Evolutionary conservation across 352 stramenopile genomes (phyloP), one percentile per base, ranked within the genome.

Genomic region (Pythium pyrilobum): DNA sequence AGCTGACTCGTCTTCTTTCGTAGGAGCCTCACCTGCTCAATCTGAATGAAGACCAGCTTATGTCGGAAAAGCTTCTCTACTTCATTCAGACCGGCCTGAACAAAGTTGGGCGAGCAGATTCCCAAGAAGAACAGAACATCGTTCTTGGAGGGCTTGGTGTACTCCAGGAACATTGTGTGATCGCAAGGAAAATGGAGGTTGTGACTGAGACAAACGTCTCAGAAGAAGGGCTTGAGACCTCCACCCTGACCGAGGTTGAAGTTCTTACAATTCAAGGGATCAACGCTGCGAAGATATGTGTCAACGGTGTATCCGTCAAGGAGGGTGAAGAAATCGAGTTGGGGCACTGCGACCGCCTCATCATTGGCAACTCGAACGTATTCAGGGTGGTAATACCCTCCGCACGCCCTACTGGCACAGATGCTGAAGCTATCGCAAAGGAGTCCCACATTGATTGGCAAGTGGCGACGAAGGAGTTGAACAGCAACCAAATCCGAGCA

Each of bases 11-110:
- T 52, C 4, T 48, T 49, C 11, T 21, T 5, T 3, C 7, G 2
- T 34, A 81, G 66, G 76, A 92, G 37, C 81, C 86, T 15, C 83
- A 95, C 40, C 50, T 96, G 3, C 60, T 92, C 34, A 96, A 96
- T 38, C 53, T 96, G 25, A 89, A 95, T 39, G 83, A 96, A 73
- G 86, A 96, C 34, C 81, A 87, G 28, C 65, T 87, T 29, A 93
- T 95, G 85, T 78, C 74, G 1, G 83, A 90, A 52, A 89, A 91
- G 41, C 55, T 96, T 2, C 55, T 87, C 0, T 93, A 96, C 48
- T 87, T 96, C 28, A 59, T 95, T 21, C 62, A 83, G 18, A 5
- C 27, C 29, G 79, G 79, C 4, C 18, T n/a, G 3, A 89, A 87
- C 36, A 78, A 71, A 24, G 52, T 95, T 34, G 86, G 86, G 5